Evolutionary conservation across 805 yeast genomes (phyloP), one percentile per base, ranked within the genome.

Genomic region (Metschnikowia dekortorum): DNA sequence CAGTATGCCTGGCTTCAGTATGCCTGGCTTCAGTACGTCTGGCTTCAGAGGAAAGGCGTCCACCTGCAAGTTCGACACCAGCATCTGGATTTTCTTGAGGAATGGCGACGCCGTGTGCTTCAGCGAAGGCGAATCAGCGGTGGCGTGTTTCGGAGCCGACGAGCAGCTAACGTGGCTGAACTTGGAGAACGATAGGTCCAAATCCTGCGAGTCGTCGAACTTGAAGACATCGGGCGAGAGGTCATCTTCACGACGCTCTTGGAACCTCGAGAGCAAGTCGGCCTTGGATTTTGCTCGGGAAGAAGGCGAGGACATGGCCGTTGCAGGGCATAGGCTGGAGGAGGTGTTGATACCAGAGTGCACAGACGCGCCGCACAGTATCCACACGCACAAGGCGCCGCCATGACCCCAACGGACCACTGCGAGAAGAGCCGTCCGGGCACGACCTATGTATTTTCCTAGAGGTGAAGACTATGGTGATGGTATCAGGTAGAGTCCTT

Each of bases 161-260:
- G 62, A 55, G 8, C 63, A 63, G 26, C 66, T 61, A 6, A 61
- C 50, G 30, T 66, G 70, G 46, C 75, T 68, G 53, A 72, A 72
- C 55, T 61, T 67, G 39, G 74, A 69, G 53, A 64, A 71, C 6
- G 75, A 69, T 10, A 72, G 55, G 45, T 69, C 64, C 14, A 60
- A 47, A 8, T 60, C 61, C n/a, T 61, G 62, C 29, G 53, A 38
- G 22, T 50, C 59, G 9, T 60, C 67, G 33, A 65, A 51, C 8
- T 65, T 64, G 45, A 67, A 64, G 38, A 65, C 74, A n/a, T 64
- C 62, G 6, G 58, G 57, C 39, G 57, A 60, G 28, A 26, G 14
- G 4, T 52, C 53, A 16, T 57, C 62, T 14, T 56, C 57, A n/a
- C 53, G 58, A 2, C 35, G 30, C 33, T 55, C 58, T 26, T 45